Conservation (phyloP, 805 yeast species). For the Debaryomyces castellii region DNA sequence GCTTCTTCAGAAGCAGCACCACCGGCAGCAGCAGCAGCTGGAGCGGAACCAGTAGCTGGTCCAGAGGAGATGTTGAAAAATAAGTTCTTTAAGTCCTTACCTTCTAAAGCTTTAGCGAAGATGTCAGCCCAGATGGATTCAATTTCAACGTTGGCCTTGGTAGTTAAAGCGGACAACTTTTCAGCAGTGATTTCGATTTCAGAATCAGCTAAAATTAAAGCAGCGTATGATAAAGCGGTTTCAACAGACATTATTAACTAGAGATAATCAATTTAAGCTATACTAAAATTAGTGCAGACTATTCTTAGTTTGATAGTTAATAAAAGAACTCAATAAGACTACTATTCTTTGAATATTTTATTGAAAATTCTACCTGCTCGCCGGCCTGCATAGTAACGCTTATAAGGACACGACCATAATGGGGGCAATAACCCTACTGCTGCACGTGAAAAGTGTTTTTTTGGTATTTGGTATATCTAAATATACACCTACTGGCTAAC, state of each 20-base stretch:
- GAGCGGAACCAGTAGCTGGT: slow-evolving; percentile 43
- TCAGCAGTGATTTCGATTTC: slow-evolving; percentile 47
- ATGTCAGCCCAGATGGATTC: slow-evolving; percentile 49
- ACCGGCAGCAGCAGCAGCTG: slow-evolving; percentile 34
- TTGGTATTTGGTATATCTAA: too few species aligned
- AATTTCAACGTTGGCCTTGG: slow-evolving; percentile 43
- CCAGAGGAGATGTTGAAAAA: slow-evolving; percentile 49
- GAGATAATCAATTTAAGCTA: slow-evolving; percentile 50
- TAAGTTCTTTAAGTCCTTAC: slow-evolving; percentile 47
- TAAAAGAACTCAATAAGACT: slow-evolving; percentile 1
- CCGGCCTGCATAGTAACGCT: not conserved
- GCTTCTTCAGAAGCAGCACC: slow-evolving; percentile 31
- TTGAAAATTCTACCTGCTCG: slow-evolving; percentile 1
- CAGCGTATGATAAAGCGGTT: slow-evolving; percentile 51
- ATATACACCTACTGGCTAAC: too few species aligned
- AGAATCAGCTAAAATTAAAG: slow-evolving; percentile 50
- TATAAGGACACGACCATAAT: not conserved
- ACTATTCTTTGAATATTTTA: not conserved
- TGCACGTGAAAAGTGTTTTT: too few species aligned
- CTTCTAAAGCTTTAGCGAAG: slow-evolving; percentile 48
- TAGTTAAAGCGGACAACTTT: slow-evolving; percentile 41
- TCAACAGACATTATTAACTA: slow-evolving; percentile 48
- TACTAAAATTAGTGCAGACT: slow-evolving; percentile 40
- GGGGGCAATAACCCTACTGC: not conserved
- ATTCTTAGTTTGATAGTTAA: slow-evolving; percentile 36